These are phyloP conservation scores for Scedosporium minutisporum DNA, from an alignment of 2,329 filamentous ascomycete species.

Conservation along the genomic window DNA sequence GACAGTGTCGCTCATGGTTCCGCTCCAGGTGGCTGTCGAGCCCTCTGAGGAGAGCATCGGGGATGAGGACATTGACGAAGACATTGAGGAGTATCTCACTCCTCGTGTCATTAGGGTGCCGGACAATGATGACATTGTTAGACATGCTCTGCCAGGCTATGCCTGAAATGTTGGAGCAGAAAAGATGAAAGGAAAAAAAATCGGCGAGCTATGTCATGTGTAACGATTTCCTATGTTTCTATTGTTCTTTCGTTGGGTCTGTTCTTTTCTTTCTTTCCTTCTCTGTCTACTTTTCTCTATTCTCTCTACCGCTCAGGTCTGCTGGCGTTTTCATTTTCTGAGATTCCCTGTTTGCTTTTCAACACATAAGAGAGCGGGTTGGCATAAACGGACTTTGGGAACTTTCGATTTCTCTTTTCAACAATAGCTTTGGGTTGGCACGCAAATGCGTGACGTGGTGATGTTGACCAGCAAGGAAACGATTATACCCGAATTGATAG, in stretches of 20 bases:
- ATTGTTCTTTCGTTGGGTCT: slow-evolving; percentile 3
- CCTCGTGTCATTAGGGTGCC: slow-evolving; percentile 24
- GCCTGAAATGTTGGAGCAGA: not conserved
- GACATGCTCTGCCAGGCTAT: not conserved
- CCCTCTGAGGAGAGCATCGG: slow-evolving; percentile 20
- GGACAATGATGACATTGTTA: not conserved
- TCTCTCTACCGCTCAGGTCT: not conserved
- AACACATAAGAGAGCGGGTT: not conserved
- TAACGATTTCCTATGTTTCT: slow-evolving; percentile 2
- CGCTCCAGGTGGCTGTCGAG: slow-evolving; percentile 37
- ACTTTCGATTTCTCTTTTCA: not conserved
- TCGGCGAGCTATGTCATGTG: slow-evolving; percentile 5
- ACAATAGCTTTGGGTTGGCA: not conserved
- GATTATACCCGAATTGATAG: not conserved
- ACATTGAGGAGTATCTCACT: slow-evolving; percentile 31
- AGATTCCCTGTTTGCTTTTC: not conserved
- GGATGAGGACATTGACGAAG: slow-evolving; percentile 30
- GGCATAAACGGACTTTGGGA: not conserved
- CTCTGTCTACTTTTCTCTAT: not conserved
- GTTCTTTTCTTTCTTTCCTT: not conserved
- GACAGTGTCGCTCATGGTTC: slow-evolving; percentile 34
- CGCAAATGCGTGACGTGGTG: not conserved
- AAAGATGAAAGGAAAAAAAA: not conserved
- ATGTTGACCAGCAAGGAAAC: not conserved
- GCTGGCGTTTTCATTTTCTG: not conserved